Evolutionary conservation across 768 basidiomycete species (phyloP).

Genomic region (Rhodocollybia butyracea): DNA sequence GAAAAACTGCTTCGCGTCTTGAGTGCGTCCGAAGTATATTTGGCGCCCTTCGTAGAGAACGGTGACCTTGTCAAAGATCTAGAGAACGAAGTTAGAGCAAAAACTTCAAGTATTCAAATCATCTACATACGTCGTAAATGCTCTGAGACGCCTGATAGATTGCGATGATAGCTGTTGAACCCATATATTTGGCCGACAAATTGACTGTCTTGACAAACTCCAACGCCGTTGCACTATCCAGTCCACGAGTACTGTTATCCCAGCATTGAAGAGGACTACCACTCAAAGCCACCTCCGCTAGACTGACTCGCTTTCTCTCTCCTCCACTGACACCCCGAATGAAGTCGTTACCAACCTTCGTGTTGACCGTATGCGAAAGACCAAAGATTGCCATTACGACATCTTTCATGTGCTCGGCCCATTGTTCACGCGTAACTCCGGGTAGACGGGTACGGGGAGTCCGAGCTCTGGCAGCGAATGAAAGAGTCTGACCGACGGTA

Average conservation of each 20-base stretch:
- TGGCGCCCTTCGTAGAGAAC: slow-evolving; percentile 45
- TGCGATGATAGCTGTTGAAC: slow-evolving; percentile 38
- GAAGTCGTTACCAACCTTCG: slow-evolving; percentile 60
- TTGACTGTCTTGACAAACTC: slow-evolving; percentile 44
- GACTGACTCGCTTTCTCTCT: slow-evolving; percentile 60
- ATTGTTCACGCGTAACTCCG: slow-evolving; percentile 28
- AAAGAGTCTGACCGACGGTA: slow-evolving; percentile 43
- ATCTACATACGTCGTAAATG: slow-evolving; percentile 32
- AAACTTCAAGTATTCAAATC: not conserved
- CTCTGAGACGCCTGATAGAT: slow-evolving; percentile 41
- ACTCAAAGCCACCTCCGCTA: slow-evolving; percentile 46
- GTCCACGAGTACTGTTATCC: slow-evolving; percentile 38
- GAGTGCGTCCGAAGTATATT: slow-evolving; percentile 43
- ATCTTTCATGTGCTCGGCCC: slow-evolving; percentile 34
- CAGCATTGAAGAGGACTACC: slow-evolving; percentile 44
- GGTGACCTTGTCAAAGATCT: slow-evolving; percentile 42
- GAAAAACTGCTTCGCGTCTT: slow-evolving; percentile 41
- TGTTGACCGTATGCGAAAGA: slow-evolving; percentile 54
- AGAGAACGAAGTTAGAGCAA: not conserved
- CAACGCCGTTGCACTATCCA: slow-evolving; percentile 31
- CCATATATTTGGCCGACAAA: slow-evolving; percentile 35
- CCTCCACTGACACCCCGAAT: slow-evolving; percentile 55
- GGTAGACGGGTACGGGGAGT: slow-evolving; percentile 33
- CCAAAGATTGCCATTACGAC: slow-evolving; percentile 57
- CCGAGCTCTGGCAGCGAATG: slow-evolving; percentile 51